Percentiles rank a stretch among this genome's conserved stretches.
These are phyloP conservation scores for Aschersonia sp. DNA, from an alignment of 2,329 filamentous ascomycete species.

Conservation along the genomic window DNA sequence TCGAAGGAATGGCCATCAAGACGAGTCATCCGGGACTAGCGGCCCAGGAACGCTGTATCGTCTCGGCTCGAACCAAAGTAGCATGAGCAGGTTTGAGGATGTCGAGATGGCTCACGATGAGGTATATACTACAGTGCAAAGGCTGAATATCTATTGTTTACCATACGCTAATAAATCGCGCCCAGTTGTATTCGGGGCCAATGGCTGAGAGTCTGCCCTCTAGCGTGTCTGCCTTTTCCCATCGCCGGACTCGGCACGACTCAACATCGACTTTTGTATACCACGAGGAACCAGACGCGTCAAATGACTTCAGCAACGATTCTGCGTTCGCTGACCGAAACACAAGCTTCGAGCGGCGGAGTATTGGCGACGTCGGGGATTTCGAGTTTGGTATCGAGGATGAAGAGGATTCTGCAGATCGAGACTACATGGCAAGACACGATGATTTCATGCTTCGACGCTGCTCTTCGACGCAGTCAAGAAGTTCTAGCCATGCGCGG, in stretches of 20 bases:
- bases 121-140: conserved; percentile 18
- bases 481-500: conserved; percentile 42
- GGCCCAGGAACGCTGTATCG: conserved; percentile 30
- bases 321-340: conserved; percentile 11
- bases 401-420: conserved; percentile 23
- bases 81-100: conserved; percentile 73
- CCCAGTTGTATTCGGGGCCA: conserved; percentile 73
- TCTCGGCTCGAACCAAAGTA: conserved; percentile 55
- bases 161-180: not conserved
- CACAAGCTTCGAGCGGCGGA: conserved; percentile 14
- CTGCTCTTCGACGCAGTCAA: conserved; percentile 46
- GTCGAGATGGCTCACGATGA: conserved; percentile 99
- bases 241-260: conserved; percentile 66
- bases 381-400: conserved; percentile 26
- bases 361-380: conserved; percentile 22
- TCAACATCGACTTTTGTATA: conserved; percentile 84
- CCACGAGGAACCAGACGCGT: conserved; percentile 47
- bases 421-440: conserved; percentile 24
- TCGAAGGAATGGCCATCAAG: not conserved
- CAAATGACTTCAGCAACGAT: conserved; percentile 10
- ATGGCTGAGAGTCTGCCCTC: conserved; percentile 93
- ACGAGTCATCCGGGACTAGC: conserved; percentile 1
- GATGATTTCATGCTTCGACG: conserved; percentile 39
- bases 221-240: conserved; percentile 80
- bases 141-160: not conserved